phyloP scores from a whole-genome alignment of 176 grass and related monocot species.

The Oryza glumipatula region DNA sequence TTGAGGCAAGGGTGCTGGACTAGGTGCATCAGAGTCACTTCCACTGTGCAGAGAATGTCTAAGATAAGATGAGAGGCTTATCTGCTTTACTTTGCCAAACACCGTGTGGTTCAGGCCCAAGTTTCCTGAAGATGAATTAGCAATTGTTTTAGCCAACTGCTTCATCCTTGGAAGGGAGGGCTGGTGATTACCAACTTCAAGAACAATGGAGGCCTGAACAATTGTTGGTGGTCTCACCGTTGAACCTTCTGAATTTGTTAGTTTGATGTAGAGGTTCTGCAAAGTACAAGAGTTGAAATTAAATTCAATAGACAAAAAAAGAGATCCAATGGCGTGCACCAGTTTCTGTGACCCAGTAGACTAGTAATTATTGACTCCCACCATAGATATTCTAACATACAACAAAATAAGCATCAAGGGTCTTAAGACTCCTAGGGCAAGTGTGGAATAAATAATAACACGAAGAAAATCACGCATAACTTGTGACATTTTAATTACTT shows the following conservation, averaged over 20 bases:
- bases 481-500: neutral
- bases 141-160: constrained; percentile 78
- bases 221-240: constrained; percentile 67
- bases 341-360: neutral
- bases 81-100: constrained; percentile 91
- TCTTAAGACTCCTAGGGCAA: constrained; percentile 9
- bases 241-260: constrained; percentile 83
- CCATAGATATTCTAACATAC: neutral
- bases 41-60: constrained; percentile 62
- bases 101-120: constrained; percentile 80
- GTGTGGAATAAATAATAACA: neutral
- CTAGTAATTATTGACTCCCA: constrained; percentile 1
- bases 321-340: constrained; percentile 17
- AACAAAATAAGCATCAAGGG: constrained; percentile 6
- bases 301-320: constrained; percentile 19
- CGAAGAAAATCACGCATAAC: neutral
- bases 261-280: constrained; percentile 81
- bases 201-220: constrained; percentile 70
- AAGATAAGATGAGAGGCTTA: constrained; percentile 80
- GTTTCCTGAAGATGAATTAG: constrained; percentile 85
- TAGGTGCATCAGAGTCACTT: constrained; percentile 50
- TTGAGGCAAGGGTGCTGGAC: constrained; percentile 59
- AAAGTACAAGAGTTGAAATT: constrained; percentile 27
- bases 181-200: constrained; percentile 76
- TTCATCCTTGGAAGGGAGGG: constrained; percentile 79